Evolutionary conservation across 1,284 basidiomycete species (phyloP), one percentile per base, ranked within the genome.

Genomic region (Malassezia caprae): DNA sequence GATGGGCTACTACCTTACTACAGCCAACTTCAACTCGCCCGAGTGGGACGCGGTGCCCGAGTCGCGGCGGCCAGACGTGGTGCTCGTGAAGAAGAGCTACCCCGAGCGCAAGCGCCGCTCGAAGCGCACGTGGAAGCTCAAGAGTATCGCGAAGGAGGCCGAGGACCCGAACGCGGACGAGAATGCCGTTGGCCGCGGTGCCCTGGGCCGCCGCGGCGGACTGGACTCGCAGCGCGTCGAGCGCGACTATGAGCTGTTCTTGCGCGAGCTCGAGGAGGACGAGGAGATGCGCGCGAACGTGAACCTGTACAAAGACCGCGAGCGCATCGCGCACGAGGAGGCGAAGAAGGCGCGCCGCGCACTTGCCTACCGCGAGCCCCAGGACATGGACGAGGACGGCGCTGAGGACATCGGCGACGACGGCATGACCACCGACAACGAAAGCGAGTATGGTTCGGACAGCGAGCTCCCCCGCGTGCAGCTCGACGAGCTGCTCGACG

Each of bases 261-360:
- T 98, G 76, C 82, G 88, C 48, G 91, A 96, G 68, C 77, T 98
- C 54, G 93, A 96, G 77, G 93, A 98, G 76, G 93, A 98, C 77
- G 85, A 87, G 48, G 93, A 96, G 79, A 79, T 96, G 80, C 82
- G 93, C 48, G 80, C 82, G 15, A 83, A 83, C 15, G 85, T 98
- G 69, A 94, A 96, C 77, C 69, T 98, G 53, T 98, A 91, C 52
- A 56, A 70, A 79, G 87, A 86, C 77, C 78, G 82, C 15, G 68
- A 61, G 56, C 61, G 58, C 26, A 45, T 51, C 5, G 46, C 44
- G 8, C 62, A 65, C 55, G 62, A 63, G 26, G 66, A 65, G 32
- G 72, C 68, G 57, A 61, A 59, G 15, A 55, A 19, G 51, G 43
- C 43, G 68, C 64, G 59, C 15, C 78, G 79, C 75, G 75, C 68